phyloP scores from a whole-genome alignment of 2,329 filamentous ascomycete genomes.

The Trichoderma koningiopsis region DNA sequence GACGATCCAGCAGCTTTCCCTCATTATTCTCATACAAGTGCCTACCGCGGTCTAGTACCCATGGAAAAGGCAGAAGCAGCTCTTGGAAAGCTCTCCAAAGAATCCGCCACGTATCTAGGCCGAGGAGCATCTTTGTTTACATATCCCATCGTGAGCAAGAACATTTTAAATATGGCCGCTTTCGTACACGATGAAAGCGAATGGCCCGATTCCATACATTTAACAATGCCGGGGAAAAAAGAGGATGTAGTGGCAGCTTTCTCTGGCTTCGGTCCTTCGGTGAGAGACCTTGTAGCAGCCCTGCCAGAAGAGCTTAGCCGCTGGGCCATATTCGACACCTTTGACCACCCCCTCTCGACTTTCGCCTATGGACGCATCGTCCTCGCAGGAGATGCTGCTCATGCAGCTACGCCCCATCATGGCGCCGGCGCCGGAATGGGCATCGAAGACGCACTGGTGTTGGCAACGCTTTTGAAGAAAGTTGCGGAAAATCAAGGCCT shows the following conservation, averaged over 20 bases:
- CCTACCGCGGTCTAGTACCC: conserved; percentile 4
- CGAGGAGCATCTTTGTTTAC: conserved; percentile 5
- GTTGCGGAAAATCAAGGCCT: not conserved
- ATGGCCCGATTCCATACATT: conserved; percentile 2
- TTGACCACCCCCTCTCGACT: conserved; percentile 19
- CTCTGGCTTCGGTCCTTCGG: not conserved
- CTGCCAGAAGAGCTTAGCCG: conserved; percentile 18
- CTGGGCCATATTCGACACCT: conserved; percentile 29
- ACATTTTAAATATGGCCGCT: not conserved
- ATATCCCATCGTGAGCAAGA: conserved; percentile 12
- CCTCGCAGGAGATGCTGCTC: conserved; percentile 34
- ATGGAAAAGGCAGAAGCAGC: conserved; percentile 17
- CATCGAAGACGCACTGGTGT: conserved; percentile 32
- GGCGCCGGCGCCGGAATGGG: conserved; percentile 35
- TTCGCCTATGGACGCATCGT: conserved; percentile 29
- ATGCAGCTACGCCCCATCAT: conserved; percentile 34
- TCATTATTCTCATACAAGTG: conserved; percentile 15
- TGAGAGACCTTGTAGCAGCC: not conserved
- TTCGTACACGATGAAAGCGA: conserved; percentile 21
- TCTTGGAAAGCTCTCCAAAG: not conserved
- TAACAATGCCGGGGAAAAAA: not conserved
- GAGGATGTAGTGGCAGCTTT: not conserved
- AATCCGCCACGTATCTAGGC: not conserved
- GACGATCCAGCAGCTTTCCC: conserved; percentile 11
- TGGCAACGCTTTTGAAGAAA: conserved; percentile 3